A percentile compares a stretch with the other conserved stretches of the same genome.
Conservation (phyloP, 228 moss, liverwort and hornwort genomes). For the Sphagnum fallax region DNA sequence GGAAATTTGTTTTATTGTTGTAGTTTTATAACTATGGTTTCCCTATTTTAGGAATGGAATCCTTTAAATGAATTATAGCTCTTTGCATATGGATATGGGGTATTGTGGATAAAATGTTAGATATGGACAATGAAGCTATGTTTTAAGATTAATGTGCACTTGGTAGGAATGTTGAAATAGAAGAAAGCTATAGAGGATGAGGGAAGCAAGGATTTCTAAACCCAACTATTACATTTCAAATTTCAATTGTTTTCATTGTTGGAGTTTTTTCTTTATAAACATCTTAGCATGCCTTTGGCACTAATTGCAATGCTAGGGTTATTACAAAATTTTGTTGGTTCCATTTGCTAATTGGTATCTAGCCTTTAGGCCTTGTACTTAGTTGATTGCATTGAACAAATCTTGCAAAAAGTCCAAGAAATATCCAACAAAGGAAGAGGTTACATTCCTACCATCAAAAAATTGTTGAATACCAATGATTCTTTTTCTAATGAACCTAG, state of each 20-base stretch:
- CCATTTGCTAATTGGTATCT: conserved; percentile 36
- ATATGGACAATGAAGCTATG: conserved; percentile 91
- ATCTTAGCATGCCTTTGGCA: conserved; percentile 56
- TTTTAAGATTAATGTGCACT: conserved; percentile 71
- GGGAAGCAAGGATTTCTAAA: conserved; percentile 55
- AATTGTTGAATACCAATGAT: conserved; percentile 18
- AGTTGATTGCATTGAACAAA: conserved; percentile 53
- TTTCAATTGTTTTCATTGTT: conserved; percentile 69
- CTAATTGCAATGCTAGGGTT: conserved; percentile 68
- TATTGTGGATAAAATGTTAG: conserved; percentile 36
- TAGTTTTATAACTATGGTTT: conserved; percentile 2
- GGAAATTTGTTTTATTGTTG: neutral
- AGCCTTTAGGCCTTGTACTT: conserved; percentile 56
- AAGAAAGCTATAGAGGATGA: conserved; percentile 31
- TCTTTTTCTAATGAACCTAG: too few relatives aligned
- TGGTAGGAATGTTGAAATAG: conserved; percentile 71
- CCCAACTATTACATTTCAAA: conserved; percentile 72
- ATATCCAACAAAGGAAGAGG: conserved; percentile 57
- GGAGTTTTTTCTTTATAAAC: conserved; percentile 68
- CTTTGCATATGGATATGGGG: too few relatives aligned
- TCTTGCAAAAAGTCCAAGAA: conserved; percentile 53
- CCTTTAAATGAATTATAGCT: too few relatives aligned
- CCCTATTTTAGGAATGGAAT: too few relatives aligned
- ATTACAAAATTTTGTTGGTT: conserved; percentile 61
- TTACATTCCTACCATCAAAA: conserved; percentile 35